Conservation (phyloP, 352 stramenopile species). For the Phytopythium kandeliae region DNA sequence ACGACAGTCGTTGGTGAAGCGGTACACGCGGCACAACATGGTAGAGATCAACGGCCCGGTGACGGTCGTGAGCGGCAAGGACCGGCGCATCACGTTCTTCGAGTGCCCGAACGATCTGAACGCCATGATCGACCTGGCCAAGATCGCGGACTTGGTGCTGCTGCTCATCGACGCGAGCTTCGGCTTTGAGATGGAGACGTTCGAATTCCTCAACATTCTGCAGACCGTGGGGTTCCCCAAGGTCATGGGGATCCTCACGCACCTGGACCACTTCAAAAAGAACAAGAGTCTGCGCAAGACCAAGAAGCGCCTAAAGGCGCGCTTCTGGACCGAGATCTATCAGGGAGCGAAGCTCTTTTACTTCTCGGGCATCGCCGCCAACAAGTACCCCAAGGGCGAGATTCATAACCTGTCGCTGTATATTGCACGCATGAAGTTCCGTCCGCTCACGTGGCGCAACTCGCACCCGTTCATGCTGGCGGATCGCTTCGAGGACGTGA, state of each 20-base stretch:
- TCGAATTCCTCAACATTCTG: conserved; percentile 99
- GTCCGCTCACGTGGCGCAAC: conserved; percentile 98
- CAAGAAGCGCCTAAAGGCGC: conserved; percentile 98
- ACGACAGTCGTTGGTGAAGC: conserved; percentile 91
- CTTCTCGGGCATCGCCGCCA: conserved; percentile 96
- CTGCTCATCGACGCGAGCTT: conserved; percentile 99
- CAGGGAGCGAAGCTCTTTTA: conserved; percentile 95
- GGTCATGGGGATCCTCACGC: conserved; percentile 98
- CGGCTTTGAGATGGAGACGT: conserved; percentile 99
- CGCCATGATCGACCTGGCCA: conserved; percentile 95
- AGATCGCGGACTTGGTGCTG: conserved; percentile 98
- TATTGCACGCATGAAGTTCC: conserved; percentile 97
- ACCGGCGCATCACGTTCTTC: conserved; percentile 97
- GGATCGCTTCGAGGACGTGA: conserved; percentile 98
- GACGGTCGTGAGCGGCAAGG: conserved; percentile 98
- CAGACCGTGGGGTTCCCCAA: conserved; percentile 91
- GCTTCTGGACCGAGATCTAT: conserved; percentile 99
- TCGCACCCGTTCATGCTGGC: conserved; percentile 99
- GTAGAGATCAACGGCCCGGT: conserved; percentile 97
- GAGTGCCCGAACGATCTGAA: conserved; percentile 97
- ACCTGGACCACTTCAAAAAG: conserved; percentile 98
- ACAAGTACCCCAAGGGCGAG: conserved; percentile 99
- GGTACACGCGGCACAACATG: conserved; percentile 99
- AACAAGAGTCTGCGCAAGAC: conserved; percentile 97
- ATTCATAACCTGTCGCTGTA: conserved; percentile 97